These are phyloP conservation scores for Cytospora piceicola DNA, from an alignment of 2,329 filamentous ascomycete genomes.

Conservation along the genomic window DNA sequence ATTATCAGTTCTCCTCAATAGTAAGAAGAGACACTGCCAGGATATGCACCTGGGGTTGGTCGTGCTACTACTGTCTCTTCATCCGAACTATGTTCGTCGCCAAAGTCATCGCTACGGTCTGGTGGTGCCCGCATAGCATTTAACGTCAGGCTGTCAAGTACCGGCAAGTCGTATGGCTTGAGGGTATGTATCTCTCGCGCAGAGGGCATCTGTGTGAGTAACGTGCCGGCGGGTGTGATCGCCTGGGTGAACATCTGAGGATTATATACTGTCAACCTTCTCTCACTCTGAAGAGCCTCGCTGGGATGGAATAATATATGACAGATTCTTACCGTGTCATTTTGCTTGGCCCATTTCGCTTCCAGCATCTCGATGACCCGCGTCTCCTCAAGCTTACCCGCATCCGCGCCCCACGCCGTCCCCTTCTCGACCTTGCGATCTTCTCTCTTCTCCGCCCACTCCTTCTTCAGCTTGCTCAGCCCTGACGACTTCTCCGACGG, in stretches of 20 bases:
- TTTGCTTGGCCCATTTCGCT: slow-evolving; percentile 87
- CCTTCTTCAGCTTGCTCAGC: slow-evolving; percentile 70
- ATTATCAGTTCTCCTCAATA: slow-evolving; percentile 21
- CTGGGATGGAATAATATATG: background rate
- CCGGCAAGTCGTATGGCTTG: slow-evolving; percentile 68
- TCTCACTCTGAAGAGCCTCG: background rate
- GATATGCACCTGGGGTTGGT: slow-evolving; percentile 23
- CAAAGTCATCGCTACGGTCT: slow-evolving; percentile 49
- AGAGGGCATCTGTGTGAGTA: slow-evolving; percentile 81
- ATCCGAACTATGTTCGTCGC: slow-evolving; percentile 45
- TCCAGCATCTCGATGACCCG: slow-evolving; percentile 86
- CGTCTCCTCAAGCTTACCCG: slow-evolving; percentile 80
- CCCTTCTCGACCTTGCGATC: slow-evolving; percentile 79
- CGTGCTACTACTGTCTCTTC: slow-evolving; percentile 43
- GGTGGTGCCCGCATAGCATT: slow-evolving; percentile 62
- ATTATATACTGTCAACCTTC: slow-evolving; percentile 5
- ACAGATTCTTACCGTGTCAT: slow-evolving; percentile 73
- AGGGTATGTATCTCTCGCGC: slow-evolving; percentile 83
- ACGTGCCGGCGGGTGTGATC: slow-evolving; percentile 71
- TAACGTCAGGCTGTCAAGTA: slow-evolving; percentile 67
- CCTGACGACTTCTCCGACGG: slow-evolving; percentile 57
- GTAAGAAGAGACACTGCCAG: slow-evolving; percentile 29
- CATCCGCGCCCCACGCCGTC: slow-evolving; percentile 77
- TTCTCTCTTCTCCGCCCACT: slow-evolving; percentile 76
- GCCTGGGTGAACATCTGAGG: slow-evolving; percentile 79